These are phyloP conservation scores for Pelargonium nanum DNA, from an alignment of 345 rosid genomes.

Conservation along the genomic window DNA sequence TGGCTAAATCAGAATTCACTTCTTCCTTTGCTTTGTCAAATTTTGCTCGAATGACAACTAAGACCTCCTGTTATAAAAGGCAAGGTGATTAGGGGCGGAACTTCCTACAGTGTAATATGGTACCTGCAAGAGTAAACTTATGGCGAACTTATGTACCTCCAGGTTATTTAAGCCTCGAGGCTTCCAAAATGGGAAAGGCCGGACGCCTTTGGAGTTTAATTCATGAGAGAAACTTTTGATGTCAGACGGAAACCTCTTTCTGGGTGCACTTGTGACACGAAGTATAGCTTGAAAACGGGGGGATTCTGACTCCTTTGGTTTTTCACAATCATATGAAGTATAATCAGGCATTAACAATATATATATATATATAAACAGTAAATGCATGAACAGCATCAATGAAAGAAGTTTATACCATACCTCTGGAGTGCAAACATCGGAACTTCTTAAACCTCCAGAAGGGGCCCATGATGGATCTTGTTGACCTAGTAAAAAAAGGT, in stretches of 20 bases:
- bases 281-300: constrained; percentile 98
- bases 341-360: constrained; percentile 19
- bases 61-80: constrained; percentile 47
- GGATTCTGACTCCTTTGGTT: constrained; percentile 93
- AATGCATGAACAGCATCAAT: constrained; percentile 10
- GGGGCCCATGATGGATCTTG: constrained; percentile 38
- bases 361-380: constrained; percentile 9
- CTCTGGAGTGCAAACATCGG: constrained; percentile 90
- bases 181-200: constrained; percentile 93
- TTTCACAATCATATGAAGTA: constrained; percentile 62
- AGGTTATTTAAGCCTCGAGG: constrained; percentile 81
- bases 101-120: constrained; percentile 4
- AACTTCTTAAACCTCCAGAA: constrained; percentile 56
- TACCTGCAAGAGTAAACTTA: constrained; percentile 1
- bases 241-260: constrained; percentile 89
- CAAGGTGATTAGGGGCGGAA: constrained; percentile 16
- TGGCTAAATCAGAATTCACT: constrained; percentile 95
- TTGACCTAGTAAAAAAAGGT: constrained; percentile 36
- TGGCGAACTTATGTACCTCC: constrained; percentile 40
- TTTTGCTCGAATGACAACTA: constrained; percentile 74
- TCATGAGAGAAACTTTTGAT: constrained; percentile 99
- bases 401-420: constrained; percentile 26
- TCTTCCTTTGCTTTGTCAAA: constrained; percentile 99
- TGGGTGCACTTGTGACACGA: constrained; percentile 89
- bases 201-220: constrained; percentile 92